These are phyloP conservation scores for Phytophthora sojae DNA, from an alignment of 352 stramenopile genomes.

Conservation along the genomic window DNA sequence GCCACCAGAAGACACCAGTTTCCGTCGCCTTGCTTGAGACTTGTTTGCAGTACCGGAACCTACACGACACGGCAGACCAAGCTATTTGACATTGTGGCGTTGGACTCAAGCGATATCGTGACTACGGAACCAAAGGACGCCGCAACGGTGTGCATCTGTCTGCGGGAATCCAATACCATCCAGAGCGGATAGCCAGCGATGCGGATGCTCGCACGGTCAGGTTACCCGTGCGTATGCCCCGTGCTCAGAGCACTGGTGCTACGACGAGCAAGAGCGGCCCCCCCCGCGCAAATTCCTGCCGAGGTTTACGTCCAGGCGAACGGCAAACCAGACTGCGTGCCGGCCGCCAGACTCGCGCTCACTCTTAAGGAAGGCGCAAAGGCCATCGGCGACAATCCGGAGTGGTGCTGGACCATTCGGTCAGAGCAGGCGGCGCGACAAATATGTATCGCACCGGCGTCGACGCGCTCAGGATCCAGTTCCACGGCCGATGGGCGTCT, in stretches of 20 bases:
- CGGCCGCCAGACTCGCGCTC: background rate
- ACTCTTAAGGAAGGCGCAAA: background rate
- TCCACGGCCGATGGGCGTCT: conserved; percentile 7
- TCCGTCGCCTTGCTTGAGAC: background rate
- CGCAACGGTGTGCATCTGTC: background rate
- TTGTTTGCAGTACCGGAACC: background rate
- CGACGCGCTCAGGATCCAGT: conserved; percentile 1
- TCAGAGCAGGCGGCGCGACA: conserved; percentile 3
- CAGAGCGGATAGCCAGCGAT: background rate
- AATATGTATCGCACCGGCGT: conserved; percentile 10
- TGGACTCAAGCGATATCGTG: background rate
- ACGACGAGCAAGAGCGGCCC: background rate
- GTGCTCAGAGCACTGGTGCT: conserved; percentile 2
- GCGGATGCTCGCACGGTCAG: conserved; percentile 1
- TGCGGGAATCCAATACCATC: conserved; percentile 15
- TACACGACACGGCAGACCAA: conserved; percentile 2
- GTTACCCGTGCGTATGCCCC: background rate
- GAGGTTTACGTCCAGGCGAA: background rate
- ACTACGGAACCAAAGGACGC: background rate
- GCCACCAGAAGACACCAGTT: background rate
- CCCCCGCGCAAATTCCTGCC: background rate
- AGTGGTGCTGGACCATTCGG: background rate
- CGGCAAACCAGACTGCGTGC: background rate
- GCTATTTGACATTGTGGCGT: background rate
- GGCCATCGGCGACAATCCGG: background rate